Conservation (phyloP, 306 rosid species). For the Inga oerstediana region DNA sequence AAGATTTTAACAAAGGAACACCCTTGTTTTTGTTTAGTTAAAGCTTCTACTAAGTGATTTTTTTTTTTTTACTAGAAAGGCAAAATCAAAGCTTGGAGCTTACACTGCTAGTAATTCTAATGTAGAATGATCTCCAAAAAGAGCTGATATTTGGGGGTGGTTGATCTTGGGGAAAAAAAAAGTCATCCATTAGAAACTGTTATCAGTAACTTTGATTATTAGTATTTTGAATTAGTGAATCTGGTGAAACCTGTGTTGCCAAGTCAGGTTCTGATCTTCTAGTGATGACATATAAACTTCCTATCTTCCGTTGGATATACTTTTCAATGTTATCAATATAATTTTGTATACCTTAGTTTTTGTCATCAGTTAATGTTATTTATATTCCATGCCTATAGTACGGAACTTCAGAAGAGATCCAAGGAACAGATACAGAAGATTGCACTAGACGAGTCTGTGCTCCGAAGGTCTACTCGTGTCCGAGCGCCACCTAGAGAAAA, state of each 20-base stretch:
- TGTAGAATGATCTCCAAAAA: constrained; percentile 18
- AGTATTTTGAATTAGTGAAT: not conserved
- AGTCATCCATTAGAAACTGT: not conserved
- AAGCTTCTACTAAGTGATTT: not conserved
- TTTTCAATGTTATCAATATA: not conserved
- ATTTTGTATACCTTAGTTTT: not conserved
- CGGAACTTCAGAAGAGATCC: constrained; percentile 8
- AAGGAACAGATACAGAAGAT: constrained; percentile 46
- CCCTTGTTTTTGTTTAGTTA: not conserved
- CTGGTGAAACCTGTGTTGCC: not conserved
- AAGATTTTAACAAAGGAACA: not conserved
- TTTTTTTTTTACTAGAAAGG: no score
- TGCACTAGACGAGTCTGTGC: constrained; percentile 19
- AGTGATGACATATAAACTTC: not conserved
- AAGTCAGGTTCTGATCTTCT: not conserved
- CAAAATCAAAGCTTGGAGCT: no score
- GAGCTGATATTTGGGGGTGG: constrained; percentile 12
- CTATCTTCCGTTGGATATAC: not conserved
- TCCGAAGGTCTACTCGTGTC: constrained; percentile 66
- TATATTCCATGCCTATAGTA: constrained; percentile 8
- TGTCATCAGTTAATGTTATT: not conserved
- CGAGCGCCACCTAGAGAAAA: constrained; percentile 89
- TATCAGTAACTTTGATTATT: not conserved
- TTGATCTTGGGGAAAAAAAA: constrained; percentile 4
- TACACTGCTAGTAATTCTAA: not conserved